Evolutionary conservation across 1,284 basidiomycete genomes (phyloP), one percentile per base, ranked within the genome.

Genomic region (Pascua sp.): DNA sequence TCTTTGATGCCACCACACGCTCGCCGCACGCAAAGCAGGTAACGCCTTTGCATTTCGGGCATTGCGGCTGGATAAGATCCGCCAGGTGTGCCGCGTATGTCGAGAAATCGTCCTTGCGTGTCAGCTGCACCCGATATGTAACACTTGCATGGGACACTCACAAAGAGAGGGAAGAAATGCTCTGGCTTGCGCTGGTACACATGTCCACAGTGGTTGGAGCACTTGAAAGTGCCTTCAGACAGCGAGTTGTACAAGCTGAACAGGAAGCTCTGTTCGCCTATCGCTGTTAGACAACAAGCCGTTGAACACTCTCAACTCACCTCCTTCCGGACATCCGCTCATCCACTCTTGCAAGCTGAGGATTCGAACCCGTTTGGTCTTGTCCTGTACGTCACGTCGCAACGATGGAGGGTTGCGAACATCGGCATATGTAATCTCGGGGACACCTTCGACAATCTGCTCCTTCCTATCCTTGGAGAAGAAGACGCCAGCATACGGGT

Each of bases 341-440:
- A 94, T 94, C 91, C 91, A 95, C 69, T 91, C 86, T n/a, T 88
- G 88, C 72, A 89, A 88, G 18, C 86, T 86, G 82, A 94, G 84
- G 42, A 92, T 77, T 57, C 83, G 84, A 24, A 87, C 80, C 41
- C 39, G 50, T 15, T n/a, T 38, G 4, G n/a, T 45, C 42, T 45
- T 32, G 24, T 32, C 24, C 24, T 32, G 24, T 32, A 7, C 24
- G 24, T 32, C 24, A 7, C 24, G 24, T 4, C 24, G 24, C 24
- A 32, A 32, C 7, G 24, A 57, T 9, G 8, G 37, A 11, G 39
- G 24, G 24, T 32, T 32, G 24, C 24, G 7, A 32, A 61, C 46
- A 9, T 47, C 32, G 5, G 51, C 54, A 5, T 47, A 47, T 12
- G 53, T 49, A 5, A 53, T 39, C 55, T 86, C 83, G 73, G 91